Conservation (phyloP, 257 asterid genomes). For the Marsdenia floribunda region DNA sequence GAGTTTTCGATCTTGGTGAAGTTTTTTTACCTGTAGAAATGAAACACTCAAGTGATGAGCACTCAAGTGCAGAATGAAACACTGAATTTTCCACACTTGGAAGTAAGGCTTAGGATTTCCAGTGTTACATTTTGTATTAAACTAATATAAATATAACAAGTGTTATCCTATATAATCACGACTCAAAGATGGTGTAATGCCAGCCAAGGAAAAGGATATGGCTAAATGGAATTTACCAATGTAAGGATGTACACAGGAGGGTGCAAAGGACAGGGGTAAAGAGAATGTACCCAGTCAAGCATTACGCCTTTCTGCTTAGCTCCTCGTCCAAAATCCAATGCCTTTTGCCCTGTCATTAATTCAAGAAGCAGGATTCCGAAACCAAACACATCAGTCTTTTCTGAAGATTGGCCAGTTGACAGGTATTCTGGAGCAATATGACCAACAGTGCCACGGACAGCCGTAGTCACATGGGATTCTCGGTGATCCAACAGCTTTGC, state of each 20-base stretch:
- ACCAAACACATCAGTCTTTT: constrained; percentile 89
- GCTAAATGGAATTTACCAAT: neutral
- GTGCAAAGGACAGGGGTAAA: neutral
- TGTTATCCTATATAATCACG: no score
- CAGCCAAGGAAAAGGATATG: no score
- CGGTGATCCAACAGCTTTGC: constrained; percentile 90
- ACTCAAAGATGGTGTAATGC: neutral
- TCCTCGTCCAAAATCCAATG: constrained; percentile 78
- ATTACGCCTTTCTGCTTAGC: constrained; percentile 76
- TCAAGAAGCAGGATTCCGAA: constrained; percentile 86
- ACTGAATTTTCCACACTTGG: neutral
- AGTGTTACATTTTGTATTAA: no score
- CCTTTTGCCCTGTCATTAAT: constrained; percentile 86
- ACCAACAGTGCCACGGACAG: constrained; percentile 96
- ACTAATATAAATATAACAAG: no score
- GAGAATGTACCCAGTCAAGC: constrained; percentile 63
- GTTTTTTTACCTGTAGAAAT: constrained; percentile 57
- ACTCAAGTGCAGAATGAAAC: neutral
- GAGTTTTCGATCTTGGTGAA: constrained; percentile 76
- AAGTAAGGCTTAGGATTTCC: neutral
- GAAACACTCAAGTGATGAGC: neutral
- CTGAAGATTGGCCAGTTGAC: constrained; percentile 89
- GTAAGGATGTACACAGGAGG: constrained; percentile 2
- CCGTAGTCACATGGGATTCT: constrained; percentile 90
- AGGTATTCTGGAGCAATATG: constrained; percentile 92